Evolutionary conservation across 1,284 basidiomycete genomes (phyloP), one percentile per base, ranked within the genome.

Genomic region (Entoloma clypeatum): DNA sequence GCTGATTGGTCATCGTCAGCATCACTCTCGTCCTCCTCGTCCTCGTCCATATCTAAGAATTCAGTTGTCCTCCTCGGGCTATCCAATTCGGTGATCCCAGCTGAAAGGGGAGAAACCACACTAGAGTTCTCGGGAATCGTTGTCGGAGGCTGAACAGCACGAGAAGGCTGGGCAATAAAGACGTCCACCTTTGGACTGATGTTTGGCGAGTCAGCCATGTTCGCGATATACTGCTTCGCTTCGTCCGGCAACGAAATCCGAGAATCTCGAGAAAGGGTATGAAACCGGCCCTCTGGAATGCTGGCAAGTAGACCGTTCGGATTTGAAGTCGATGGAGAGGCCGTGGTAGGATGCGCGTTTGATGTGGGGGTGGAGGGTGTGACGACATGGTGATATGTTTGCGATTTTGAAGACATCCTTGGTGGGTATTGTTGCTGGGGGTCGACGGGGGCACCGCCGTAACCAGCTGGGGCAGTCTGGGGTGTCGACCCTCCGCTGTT

Each of bases 181-280:
- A 50, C 50, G 39, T 71, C 64, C 9, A 63, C 55, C 37, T 62
- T 58, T 3, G 81, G 77, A 52, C 75, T 81, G n/a, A 73, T 61
- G 5, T 66, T 53, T 5, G 82, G 79, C 5, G 78, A 79, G 36
- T 86, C 81, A 17, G 61, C 61, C 72, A 85, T 79, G 48, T 72
- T 76, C 25, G 76, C 70, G 42, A 86, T 81, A 54, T 84, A 87
- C 31, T 73, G 75, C 48, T 68, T 76, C 11, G 82, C 79, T 58
- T 88, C 86, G 44, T 86, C 84, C 1, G 86, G 81, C 23, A 86
- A 67, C 24, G 79, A 78, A 37, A 82, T 75, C 23, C 74, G 72
- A 9, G 81, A 86, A 36, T 82, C 81, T 43, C 67, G 62, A 13
- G 63, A 65, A n/a, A 62, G 49, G 30, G 58, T 40, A 23, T 52